Evolutionary conservation across 2,329 filamentous ascomycete genomes (phyloP), one percentile per base, ranked within the genome.

Genomic region (Cladosporium sp.): DNA sequence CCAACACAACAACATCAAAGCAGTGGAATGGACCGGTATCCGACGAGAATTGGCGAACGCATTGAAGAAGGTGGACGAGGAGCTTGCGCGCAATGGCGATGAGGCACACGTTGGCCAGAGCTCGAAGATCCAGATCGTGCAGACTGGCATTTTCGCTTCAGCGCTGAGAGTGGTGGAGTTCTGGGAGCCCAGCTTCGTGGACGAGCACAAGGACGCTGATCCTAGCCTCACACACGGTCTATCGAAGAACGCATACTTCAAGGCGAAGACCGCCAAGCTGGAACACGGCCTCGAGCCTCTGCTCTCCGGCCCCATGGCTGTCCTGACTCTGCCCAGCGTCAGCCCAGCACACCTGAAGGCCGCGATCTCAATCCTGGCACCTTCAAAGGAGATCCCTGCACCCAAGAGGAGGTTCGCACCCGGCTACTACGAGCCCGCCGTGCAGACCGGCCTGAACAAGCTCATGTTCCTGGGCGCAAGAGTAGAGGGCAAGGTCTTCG

Each of bases 81-180:
- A 76, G 53, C 60, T 74, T 54, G 72, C 72, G 73, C 82, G 89
- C 80, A 87, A 87, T 80, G 88, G 89, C 74, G 81, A 91, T 65
- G 86, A 86, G 2, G 80, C 82, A 11, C 79, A 78, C 23, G 56
- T 74, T 10, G 74, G 73, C 39, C 63, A 65, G 46, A 78, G 79
- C 6, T 76, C 81, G 28, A 89, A 91, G 78, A 77, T 98, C 28
- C 90, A 96, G 77, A 91, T 96, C 28, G 82, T 99, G 64, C 90
- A 95, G 75, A 95, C 92, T 16, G 91, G 91, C 74, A 96, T 99
- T 75, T 92, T 99, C 76, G 89, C 89, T 70, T 88, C 91, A 21
- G 93, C 94, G 1, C 82, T 98, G 67, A 89, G 90, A 70, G 86
- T 98, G 60, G 89, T 93, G 67, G 94, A 98, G 75, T 96, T 93